Percentiles rank a stretch among this genome's conserved stretches.
Conservation (phyloP, 2,329 filamentous ascomycete species). For the Aspergillus flavus region DNA sequence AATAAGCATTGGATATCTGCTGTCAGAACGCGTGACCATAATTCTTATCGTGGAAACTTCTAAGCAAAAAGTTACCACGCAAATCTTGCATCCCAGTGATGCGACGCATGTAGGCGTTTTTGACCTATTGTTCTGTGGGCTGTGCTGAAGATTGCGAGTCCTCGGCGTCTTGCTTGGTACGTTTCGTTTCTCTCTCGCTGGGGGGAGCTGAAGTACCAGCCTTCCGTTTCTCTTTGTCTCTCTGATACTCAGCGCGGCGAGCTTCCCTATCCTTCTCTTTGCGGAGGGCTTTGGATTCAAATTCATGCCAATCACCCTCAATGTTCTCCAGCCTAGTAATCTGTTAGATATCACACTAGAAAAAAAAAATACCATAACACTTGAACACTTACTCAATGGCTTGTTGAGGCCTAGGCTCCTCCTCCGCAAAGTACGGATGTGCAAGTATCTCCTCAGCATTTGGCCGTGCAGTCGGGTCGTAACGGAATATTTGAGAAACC, state of each 20-base stretch:
- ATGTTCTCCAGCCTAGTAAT: slow-evolving; percentile 68
- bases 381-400: slow-evolving; percentile 73
- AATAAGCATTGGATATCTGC: background rate
- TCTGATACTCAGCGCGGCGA: slow-evolving; percentile 48
- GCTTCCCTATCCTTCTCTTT: slow-evolving; percentile 76
- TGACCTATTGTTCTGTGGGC: slow-evolving; percentile 8
- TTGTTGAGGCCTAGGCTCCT: slow-evolving; percentile 76
- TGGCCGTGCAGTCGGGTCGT: slow-evolving; percentile 82
- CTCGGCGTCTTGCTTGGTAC: slow-evolving; percentile 36
- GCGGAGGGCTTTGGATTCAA: slow-evolving; percentile 91
- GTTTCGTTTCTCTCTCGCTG: slow-evolving; percentile 46
- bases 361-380: background rate
- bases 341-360: slow-evolving; percentile 14
- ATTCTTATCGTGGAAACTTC: background rate
- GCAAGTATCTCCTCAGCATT: slow-evolving; percentile 80
- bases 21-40: background rate
- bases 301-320: slow-evolving; percentile 97
- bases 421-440: slow-evolving; percentile 84
- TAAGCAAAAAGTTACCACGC: background rate
- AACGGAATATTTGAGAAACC: slow-evolving; percentile 80
- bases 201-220: slow-evolving; percentile 36
- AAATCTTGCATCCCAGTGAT: slow-evolving; percentile 1
- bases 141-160: slow-evolving; percentile 12
- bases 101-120: background rate
- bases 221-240: slow-evolving; percentile 55